Evolutionary conservation across 305 asterid species (phyloP).

Genomic region (Galium porrigens): DNA sequence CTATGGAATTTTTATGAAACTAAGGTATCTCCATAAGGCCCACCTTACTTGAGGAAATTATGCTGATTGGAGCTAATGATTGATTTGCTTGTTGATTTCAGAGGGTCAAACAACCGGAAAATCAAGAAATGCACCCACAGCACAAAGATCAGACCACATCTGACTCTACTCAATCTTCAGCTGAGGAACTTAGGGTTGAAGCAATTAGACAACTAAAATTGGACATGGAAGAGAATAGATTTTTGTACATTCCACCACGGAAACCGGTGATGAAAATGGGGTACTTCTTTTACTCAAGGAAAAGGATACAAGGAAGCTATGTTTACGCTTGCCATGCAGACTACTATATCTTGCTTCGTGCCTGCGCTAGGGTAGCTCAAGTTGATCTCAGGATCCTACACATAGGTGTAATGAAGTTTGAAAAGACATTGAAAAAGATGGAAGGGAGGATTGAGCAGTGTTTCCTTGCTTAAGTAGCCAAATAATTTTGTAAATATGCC

Average conservation of each 20-base stretch:
- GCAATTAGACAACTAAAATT: conserved; percentile 39
- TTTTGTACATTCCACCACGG: conserved; percentile 52
- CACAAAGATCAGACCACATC: conserved; percentile 12
- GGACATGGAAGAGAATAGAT: conserved; percentile 52
- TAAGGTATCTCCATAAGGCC: conserved; percentile 24
- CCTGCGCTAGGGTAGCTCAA: conserved; percentile 56
- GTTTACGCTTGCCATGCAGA: conserved; percentile 66
- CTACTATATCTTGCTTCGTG: conserved; percentile 55
- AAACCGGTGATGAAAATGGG: conserved; percentile 23
- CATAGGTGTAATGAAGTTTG: too few relatives aligned
- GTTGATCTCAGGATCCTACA: conserved; percentile 55
- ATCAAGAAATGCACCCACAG: conserved; percentile 3
- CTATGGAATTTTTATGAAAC: conserved; percentile 47
- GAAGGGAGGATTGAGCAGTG: conserved; percentile 35
- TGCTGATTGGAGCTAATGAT: not conserved
- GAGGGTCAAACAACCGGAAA: conserved; percentile 20
- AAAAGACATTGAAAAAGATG: conserved; percentile 47
- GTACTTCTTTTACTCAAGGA: conserved; percentile 42
- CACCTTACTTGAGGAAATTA: not conserved
- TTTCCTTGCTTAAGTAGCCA: not conserved
- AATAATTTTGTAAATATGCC: not conserved
- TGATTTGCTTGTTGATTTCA: conserved; percentile 12
- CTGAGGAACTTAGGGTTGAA: conserved; percentile 19
- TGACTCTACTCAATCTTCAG: conserved; percentile 9
- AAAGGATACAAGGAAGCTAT: conserved; percentile 30